These are phyloP conservation scores for Fusarium sp. DNA, from an alignment of 2,329 filamentous ascomycete species.

Conservation along the genomic window DNA sequence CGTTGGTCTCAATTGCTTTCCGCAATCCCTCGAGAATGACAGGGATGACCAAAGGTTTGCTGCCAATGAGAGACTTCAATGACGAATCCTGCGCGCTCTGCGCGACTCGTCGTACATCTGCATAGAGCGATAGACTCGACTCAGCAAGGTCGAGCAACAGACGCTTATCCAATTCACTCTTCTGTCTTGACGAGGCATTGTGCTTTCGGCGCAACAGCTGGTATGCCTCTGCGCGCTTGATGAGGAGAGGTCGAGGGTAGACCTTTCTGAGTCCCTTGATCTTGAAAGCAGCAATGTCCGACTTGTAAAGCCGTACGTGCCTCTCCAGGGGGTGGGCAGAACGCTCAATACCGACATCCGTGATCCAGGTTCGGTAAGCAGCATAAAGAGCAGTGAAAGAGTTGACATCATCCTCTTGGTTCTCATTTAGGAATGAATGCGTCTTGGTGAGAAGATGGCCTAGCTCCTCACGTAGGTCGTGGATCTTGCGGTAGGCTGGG, in stretches of 20 bases:
- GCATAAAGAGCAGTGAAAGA: conserved; percentile 95
- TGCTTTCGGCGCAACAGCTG: conserved; percentile 94
- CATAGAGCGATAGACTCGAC: conserved; percentile 91
- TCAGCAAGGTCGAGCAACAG: conserved; percentile 88
- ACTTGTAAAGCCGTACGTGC: conserved; percentile 83
- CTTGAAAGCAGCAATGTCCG: conserved; percentile 93
- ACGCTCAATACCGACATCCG: conserved; percentile 95
- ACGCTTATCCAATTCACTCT: conserved; percentile 88
- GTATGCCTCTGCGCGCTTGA: conserved; percentile 93
- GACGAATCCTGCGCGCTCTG: conserved; percentile 94
- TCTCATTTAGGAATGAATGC: conserved; percentile 82
- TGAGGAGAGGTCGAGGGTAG: conserved; percentile 91
- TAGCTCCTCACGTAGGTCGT: conserved; percentile 82
- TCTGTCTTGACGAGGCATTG: conserved; percentile 88
- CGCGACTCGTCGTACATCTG: conserved; percentile 93
- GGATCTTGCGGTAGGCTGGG: conserved; percentile 78
- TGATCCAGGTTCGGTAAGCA: conserved; percentile 95
- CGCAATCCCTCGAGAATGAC: conserved; percentile 84
- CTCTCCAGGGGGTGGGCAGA: conserved; percentile 94
- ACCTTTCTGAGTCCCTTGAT: conserved; percentile 91
- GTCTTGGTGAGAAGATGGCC: conserved; percentile 85
- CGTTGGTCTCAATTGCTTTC: conserved; percentile 80
- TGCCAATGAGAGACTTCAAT: conserved; percentile 89
- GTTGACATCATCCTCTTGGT: conserved; percentile 94
- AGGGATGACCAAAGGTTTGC: conserved; percentile 88